Evolutionary conservation across 2,329 filamentous ascomycete genomes (phyloP).

Genomic region (Tolypocladium pustulatum): DNA sequence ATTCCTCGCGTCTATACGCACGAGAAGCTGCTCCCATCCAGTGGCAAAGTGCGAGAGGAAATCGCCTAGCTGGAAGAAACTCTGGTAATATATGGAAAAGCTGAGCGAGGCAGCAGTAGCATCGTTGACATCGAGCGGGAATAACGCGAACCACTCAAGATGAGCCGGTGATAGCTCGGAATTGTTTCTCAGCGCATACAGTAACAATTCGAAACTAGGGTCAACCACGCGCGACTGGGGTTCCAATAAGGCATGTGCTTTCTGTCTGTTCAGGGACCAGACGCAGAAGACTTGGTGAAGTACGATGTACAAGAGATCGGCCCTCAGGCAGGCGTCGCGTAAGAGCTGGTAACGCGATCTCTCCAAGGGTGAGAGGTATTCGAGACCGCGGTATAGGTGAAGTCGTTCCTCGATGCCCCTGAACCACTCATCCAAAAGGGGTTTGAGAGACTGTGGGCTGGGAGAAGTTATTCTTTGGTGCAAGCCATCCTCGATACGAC

Average conservation of each 20-base stretch:
- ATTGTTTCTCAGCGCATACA: conserved; percentile 12
- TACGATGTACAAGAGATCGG: conserved; percentile 54
- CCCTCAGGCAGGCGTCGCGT: conserved; percentile 37
- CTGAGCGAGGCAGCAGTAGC: background rate
- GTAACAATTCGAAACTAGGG: conserved; percentile 10
- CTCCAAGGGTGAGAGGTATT: conserved; percentile 24
- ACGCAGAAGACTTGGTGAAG: conserved; percentile 57
- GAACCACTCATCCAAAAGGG: background rate
- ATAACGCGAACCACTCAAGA: conserved; percentile 18
- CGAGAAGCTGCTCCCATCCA: conserved; percentile 11
- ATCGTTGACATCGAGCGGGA: conserved; percentile 8
- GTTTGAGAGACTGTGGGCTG: too few species aligned
- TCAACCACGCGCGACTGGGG: conserved; percentile 7
- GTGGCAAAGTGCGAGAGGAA: conserved; percentile 14
- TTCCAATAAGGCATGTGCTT: conserved; percentile 19
- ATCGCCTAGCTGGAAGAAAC: conserved; percentile 3
- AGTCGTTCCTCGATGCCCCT: background rate
- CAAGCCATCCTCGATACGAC: background rate
- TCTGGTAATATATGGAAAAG: background rate
- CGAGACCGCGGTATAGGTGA: background rate
- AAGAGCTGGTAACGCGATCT: conserved; percentile 43
- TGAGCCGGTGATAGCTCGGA: conserved; percentile 10
- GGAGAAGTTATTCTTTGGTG: too few species aligned
- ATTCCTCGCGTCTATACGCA: conserved; percentile 6
- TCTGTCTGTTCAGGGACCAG: conserved; percentile 30